Base-by-base conservation (phyloP, 768 basidiomycete genomes). In the Cystofilobasidium capitatum region DNA sequence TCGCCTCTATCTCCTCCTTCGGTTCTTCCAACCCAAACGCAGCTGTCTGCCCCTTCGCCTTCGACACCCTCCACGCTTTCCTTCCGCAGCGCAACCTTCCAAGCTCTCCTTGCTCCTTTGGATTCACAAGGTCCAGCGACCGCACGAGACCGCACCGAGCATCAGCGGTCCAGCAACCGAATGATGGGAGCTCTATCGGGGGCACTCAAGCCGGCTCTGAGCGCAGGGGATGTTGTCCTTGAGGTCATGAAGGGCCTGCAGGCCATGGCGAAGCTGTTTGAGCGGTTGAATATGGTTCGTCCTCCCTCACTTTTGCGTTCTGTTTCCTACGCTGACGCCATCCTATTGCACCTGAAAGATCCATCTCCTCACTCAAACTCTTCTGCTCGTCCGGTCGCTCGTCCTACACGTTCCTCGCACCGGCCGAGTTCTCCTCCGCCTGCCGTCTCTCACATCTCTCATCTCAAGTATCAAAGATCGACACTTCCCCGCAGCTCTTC, bases 351-450 rank as follows among this genome's bases (percentile, higher is more conserved):
- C 8, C 20, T 6, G 20, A 40, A 45, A 63, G 62, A 33, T 51
- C 49, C 35, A 22, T 14, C 49, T 36, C 7, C n/a, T 49, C 33
- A 49, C 24, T 29, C 12, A 3, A 3, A 36, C 36, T 10, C 62
- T 37, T 2, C 47, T 54, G 20, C 49, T 29, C 36, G 36, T 37
- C n/a, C 33, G 36, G 20, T 63, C 47, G 16, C 31, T 68, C 0
- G 20, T 36, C 37, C 22, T 68, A 9, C 66, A 68, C 40, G 26
- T 68, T 22, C 66, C 66, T 14, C 66, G 61, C 24, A 49, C 61
- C 26, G 47, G 59, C 29, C 49, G 36, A 24, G 24, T 45, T 9
- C 60, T 68, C 35, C 40, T 68, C 54, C 66, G 54, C 20, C 61
- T 63, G 2, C 66, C 61, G 9, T 35, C 37, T 22, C 63, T 68